These are phyloP conservation scores for Chaetomiaceae sp. DNA, from an alignment of 2,329 filamentous ascomycete genomes.

Conservation along the genomic window DNA sequence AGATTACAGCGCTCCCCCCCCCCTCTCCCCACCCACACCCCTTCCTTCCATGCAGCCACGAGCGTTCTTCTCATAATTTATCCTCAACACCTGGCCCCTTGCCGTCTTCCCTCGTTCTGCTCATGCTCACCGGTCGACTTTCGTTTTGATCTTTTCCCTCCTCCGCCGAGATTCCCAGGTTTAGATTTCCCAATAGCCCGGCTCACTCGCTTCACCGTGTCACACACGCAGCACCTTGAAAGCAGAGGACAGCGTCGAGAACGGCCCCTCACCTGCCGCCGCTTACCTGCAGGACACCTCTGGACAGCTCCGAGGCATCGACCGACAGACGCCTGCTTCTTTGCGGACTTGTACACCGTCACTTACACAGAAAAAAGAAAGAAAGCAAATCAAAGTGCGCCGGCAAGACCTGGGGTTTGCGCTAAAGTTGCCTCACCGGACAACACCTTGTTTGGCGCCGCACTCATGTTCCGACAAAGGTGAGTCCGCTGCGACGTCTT, in stretches of 20 bases:
- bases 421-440: neutral
- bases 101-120: slow-evolving; percentile 19
- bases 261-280: neutral
- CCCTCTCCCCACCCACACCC: slow-evolving; percentile 1
- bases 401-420: neutral
- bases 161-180: neutral
- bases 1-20: neutral
- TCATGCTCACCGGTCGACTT: slow-evolving; percentile 15
- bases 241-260: neutral
- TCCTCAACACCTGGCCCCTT: slow-evolving; percentile 1
- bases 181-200: neutral
- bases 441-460: neutral
- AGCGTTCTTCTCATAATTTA: neutral
- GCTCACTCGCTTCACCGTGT: neutral
- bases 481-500: neutral
- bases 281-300: slow-evolving; percentile 3
- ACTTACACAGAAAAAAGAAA: neutral
- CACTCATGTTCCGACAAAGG: slow-evolving; percentile 25
- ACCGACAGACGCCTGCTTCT: neutral
- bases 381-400: no score
- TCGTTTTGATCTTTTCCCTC: slow-evolving; percentile 17
- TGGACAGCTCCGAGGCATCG: neutral
- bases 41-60: neutral
- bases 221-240: neutral
- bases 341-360: neutral